Base-by-base conservation (phyloP, 2,329 filamentous ascomycete genomes). In the Talaromyces sp. region DNA sequence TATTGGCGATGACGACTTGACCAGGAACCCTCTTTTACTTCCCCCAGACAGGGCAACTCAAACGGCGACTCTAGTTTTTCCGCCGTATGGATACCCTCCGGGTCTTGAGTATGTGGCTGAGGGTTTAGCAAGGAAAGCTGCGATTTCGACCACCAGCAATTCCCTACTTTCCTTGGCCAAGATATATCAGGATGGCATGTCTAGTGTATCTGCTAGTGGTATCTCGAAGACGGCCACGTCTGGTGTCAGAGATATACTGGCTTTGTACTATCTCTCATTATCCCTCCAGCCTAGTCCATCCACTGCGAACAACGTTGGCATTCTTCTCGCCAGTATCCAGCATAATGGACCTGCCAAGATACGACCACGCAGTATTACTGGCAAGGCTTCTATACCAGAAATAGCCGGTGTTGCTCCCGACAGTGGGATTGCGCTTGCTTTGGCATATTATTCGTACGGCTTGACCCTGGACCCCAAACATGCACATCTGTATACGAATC, bases 241-340 rank as follows among this genome's bases (percentile, higher is more conserved):
- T 45, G 89, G 91, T 1, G 91, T 97, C 22, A 86, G 91, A 41
- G 94, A 99, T 67, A 97, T 99, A 37, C 76, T 99, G 36, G 90
- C 92, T 1, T 81, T 99, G 11, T 99, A 99, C 72, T 99, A 99
- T 68, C 80, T 99, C 2, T 99, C 94, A 0, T 78, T 99, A 2
- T 96, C 94, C 0, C 80, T 99, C 2, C 94, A 97, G 63, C 92
- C 94, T 50, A 97, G 94, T 66, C 94, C 94, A 2, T 99, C 94
- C 0, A 99, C 94, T 0, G 94, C 94, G 0, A 99, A 99, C 70
- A 99, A 99, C 70, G 92, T 99, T 11, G 94, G 94, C 2, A 99
- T 99, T 57, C 80, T 99, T 28, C 84, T 99, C n/a, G 94, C 94
- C 5, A 90, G 94, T 58, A 89, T 97, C 19, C 94, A 96, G 68